phyloP scores from a whole-genome alignment of 2,329 filamentous ascomycete species.

The Trichophyton equinum region DNA sequence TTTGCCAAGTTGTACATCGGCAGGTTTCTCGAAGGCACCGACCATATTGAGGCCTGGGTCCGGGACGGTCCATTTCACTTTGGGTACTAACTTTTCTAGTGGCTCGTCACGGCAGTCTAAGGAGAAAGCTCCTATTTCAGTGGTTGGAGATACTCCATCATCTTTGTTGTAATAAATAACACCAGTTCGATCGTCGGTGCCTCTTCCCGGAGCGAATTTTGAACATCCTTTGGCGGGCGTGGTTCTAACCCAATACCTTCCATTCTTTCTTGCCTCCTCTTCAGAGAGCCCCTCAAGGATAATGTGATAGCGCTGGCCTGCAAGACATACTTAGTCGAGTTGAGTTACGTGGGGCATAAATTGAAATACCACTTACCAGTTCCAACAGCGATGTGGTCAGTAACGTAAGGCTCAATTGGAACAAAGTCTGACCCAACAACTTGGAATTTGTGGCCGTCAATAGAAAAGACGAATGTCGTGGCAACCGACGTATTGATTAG shows the following conservation, averaged over 20 bases:
- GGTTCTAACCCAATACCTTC: conserved; percentile 33
- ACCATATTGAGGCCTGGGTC: conserved; percentile 6
- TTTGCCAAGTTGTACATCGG: conserved; percentile 6
- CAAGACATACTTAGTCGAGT: neutral
- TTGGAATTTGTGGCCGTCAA: conserved; percentile 43
- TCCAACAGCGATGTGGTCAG: conserved; percentile 34
- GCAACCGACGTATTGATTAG: conserved; percentile 35
- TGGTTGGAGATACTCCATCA: conserved; percentile 13
- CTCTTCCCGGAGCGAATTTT: conserved; percentile 22
- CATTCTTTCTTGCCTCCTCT: conserved; percentile 16
- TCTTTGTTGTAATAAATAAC: conserved; percentile 34
- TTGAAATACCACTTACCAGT: conserved; percentile 25
- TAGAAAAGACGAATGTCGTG: conserved; percentile 39
- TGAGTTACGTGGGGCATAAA: neutral
- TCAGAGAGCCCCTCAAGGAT: conserved; percentile 17
- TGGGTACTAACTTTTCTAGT: conserved; percentile 9
- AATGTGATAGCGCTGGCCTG: conserved; percentile 31
- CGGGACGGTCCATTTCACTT: conserved; percentile 11
- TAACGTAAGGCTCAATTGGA: conserved; percentile 43
- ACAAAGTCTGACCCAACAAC: conserved; percentile 49
- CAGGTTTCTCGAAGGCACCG: conserved; percentile 3
- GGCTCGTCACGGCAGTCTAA: conserved; percentile 20
- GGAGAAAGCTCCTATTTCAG: conserved; percentile 12
- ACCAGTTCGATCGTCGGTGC: conserved; percentile 35
- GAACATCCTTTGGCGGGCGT: conserved; percentile 34